phyloP scores from a whole-genome alignment of 805 yeast species.

The Isabelozyma pseudorhagii region DNA sequence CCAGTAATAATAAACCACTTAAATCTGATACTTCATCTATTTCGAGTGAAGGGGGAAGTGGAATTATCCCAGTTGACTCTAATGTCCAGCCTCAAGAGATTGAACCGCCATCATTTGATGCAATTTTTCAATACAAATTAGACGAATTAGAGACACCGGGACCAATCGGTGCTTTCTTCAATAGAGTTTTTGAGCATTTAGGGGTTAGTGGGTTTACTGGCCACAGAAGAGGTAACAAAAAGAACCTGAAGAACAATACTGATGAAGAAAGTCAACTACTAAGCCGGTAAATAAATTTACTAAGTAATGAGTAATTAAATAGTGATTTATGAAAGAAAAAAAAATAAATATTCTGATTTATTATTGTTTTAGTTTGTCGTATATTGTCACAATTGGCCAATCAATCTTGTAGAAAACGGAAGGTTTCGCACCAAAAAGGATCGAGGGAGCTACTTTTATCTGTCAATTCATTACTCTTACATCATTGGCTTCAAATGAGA shows the following conservation, averaged over 20 bases:
- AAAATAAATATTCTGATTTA: not conserved
- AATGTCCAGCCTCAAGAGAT: slow-evolving; percentile 27
- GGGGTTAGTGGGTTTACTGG: not conserved
- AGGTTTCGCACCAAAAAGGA: too few species aligned
- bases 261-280: not conserved
- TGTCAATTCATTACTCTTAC: too few species aligned
- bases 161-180: not conserved
- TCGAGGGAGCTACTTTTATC: too few species aligned
- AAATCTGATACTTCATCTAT: slow-evolving; percentile 18
- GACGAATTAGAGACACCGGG: slow-evolving; percentile 12
- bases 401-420: too few species aligned
- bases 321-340: not conserved
- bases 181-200: not conserved
- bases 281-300: not conserved
- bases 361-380: too few species aligned
- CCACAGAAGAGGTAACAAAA: not conserved
- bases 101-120: slow-evolving; percentile 32
- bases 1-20: slow-evolving; percentile 13
- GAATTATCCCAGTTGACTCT: slow-evolving; percentile 10
- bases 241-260: not conserved
- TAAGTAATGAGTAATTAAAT: not conserved
- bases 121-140: slow-evolving; percentile 21
- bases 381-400: too few species aligned
- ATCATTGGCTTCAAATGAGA: too few species aligned
- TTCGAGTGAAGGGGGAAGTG: slow-evolving; percentile 13